A percentile compares a stretch with the other conserved stretches of the same genome.
These are phyloP conservation scores for Phyllosticta citrichinensis DNA, from an alignment of 2,329 filamentous ascomycete genomes.

Conservation along the genomic window DNA sequence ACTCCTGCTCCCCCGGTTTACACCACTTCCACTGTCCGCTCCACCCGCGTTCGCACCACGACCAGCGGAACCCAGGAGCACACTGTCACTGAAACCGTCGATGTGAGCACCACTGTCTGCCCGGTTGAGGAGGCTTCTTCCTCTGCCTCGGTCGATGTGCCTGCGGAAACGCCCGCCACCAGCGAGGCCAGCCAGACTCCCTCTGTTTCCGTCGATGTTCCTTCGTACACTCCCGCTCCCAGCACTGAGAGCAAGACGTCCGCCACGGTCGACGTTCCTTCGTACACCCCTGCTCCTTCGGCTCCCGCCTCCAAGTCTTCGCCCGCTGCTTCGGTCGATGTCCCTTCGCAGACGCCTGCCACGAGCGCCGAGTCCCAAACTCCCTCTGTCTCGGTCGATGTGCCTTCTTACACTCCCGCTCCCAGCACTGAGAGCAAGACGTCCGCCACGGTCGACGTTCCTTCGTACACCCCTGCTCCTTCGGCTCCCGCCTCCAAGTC, in stretches of 20 bases:
- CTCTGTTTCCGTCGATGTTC: neutral
- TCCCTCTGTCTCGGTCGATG: neutral
- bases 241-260: neutral
- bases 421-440: neutral
- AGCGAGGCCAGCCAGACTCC: neutral
- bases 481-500: neutral
- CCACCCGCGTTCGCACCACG: constrained; percentile 9
- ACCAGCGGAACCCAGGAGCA: constrained; percentile 9
- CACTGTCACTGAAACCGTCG: constrained; percentile 13
- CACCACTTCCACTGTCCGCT: constrained; percentile 9
- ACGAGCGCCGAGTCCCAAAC: neutral
- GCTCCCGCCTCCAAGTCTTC: neutral
- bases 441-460: neutral
- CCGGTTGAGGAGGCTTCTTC: constrained; percentile 17
- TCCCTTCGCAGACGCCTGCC: neutral
- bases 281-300: neutral
- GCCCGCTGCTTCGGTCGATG: neutral
- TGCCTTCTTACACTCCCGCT: neutral
- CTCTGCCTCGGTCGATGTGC: neutral
- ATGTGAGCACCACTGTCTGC: constrained; percentile 33
- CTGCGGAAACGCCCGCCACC: neutral
- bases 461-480: neutral
- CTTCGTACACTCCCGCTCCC: neutral
- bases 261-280: neutral
- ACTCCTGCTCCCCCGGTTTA: neutral